These are phyloP conservation scores for Pyrenophora seminiperda DNA, from an alignment of 2,329 filamentous ascomycete genomes.

Conservation along the genomic window DNA sequence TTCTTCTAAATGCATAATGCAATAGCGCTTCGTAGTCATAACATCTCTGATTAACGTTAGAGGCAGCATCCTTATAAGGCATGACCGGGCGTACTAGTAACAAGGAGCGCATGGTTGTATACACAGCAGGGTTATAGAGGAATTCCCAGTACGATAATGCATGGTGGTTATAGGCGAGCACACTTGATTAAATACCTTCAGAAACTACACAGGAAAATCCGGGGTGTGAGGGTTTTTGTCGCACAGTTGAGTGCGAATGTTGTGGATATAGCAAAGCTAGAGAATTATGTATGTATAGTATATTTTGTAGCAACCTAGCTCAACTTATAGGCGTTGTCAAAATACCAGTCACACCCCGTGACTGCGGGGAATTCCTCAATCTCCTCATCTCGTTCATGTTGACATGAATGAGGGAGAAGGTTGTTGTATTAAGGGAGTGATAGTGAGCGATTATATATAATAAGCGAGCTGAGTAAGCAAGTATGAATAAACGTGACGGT, in stretches of 20 bases:
- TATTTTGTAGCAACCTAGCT: not conserved
- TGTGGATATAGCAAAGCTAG: not conserved
- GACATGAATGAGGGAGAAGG: not conserved
- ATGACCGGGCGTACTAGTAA: not conserved
- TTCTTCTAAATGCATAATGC: not conserved
- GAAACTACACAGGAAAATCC: slow-evolving; percentile 5
- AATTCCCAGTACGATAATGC: not conserved
- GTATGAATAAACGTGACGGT: not conserved
- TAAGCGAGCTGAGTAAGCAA: not conserved
- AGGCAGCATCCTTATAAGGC: not conserved
- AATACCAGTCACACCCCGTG: not conserved
- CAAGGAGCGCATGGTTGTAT: not conserved
- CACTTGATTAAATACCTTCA: slow-evolving; percentile 7
- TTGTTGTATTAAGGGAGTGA: not conserved
- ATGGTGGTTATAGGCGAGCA: not conserved
- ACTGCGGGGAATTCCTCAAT: not conserved
- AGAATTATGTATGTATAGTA: not conserved
- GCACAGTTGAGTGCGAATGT: not conserved
- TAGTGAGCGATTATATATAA: not conserved
- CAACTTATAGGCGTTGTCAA: not conserved
- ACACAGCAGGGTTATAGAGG: not conserved
- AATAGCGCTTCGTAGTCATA: not conserved
- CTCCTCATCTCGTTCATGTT: not conserved
- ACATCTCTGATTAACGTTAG: not conserved
- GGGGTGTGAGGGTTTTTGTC: not conserved